Conservation (phyloP, 148 eudicot species). For the Gaultheria prostrata region DNA sequence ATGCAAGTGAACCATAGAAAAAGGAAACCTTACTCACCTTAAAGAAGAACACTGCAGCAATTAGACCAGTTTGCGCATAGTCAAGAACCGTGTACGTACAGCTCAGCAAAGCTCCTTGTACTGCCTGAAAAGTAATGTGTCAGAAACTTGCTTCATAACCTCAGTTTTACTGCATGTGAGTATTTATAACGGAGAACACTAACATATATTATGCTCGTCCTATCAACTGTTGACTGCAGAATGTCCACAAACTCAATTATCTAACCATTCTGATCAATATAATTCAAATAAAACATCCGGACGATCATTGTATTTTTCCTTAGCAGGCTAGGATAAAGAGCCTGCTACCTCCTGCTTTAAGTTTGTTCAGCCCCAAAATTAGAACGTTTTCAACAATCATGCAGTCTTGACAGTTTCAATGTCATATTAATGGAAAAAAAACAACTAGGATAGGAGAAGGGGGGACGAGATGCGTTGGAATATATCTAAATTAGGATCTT, state of each 20-base stretch:
- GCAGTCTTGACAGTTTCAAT: not conserved
- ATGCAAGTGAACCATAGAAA: not conserved
- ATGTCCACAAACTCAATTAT: not conserved
- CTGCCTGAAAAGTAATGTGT: slow-evolving; percentile 46
- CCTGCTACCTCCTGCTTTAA: not conserved
- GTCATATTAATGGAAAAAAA: not conserved
- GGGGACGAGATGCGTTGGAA: no score
- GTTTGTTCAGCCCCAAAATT: not conserved
- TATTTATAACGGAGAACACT: not conserved
- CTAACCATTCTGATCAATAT: not conserved
- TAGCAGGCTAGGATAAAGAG: not conserved
- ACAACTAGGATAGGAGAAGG: no score
- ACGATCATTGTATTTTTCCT: not conserved
- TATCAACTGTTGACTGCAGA: not conserved
- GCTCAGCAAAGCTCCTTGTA: slow-evolving; percentile 78
- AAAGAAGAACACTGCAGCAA: slow-evolving; percentile 94
- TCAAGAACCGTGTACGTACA: slow-evolving; percentile 86
- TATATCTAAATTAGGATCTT: no score
- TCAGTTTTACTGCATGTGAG: not conserved
- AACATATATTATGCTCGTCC: not conserved
- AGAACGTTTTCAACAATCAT: not conserved
- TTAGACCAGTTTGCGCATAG: slow-evolving; percentile 93
- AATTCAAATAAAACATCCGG: not conserved
- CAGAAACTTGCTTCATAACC: not conserved
- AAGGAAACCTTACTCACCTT: slow-evolving; percentile 47